Percentiles rank a stretch among this genome's conserved stretches.
phyloP scores from a whole-genome alignment of 805 yeast species.

The Candida morakotiae region DNA sequence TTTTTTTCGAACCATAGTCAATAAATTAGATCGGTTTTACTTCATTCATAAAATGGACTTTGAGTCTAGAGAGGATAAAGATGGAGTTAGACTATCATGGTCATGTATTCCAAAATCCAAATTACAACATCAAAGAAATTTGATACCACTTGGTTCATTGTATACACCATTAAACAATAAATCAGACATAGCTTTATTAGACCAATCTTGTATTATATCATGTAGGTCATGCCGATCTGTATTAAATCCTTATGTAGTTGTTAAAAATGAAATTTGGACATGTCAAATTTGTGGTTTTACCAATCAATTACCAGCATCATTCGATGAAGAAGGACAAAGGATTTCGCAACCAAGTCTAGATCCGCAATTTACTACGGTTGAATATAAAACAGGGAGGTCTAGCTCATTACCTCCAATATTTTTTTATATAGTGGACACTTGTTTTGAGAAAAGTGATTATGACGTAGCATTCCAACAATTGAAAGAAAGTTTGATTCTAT shows the following conservation, averaged over 20 bases:
- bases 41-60: slow-evolving; percentile 39
- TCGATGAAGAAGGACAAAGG: slow-evolving; percentile 13
- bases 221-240: slow-evolving; percentile 56
- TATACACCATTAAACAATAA: slow-evolving; percentile 57
- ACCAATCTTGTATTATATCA: slow-evolving; percentile 33
- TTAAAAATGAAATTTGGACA: slow-evolving; percentile 41
- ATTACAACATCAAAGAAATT: slow-evolving; percentile 47
- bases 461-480: slow-evolving; percentile 38
- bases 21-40: no score
- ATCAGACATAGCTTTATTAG: slow-evolving; percentile 27
- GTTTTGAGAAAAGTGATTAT: slow-evolving; percentile 49
- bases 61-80: slow-evolving; percentile 60
- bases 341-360: slow-evolving; percentile 30
- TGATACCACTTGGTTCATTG: slow-evolving; percentile 53
- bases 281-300: slow-evolving; percentile 54
- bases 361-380: slow-evolving; percentile 46
- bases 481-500: slow-evolving; percentile 44
- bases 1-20: no score
- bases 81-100: slow-evolving; percentile 77
- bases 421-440: slow-evolving; percentile 55
- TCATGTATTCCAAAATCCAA: slow-evolving; percentile 56
- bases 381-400: slow-evolving; percentile 40
- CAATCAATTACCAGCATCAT: slow-evolving; percentile 35
- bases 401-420: slow-evolving; percentile 45
- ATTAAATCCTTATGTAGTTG: slow-evolving; percentile 47